phyloP scores from a whole-genome alignment of 495 filamentous ascomycete genomes.

The Amorphotheca resinae region DNA sequence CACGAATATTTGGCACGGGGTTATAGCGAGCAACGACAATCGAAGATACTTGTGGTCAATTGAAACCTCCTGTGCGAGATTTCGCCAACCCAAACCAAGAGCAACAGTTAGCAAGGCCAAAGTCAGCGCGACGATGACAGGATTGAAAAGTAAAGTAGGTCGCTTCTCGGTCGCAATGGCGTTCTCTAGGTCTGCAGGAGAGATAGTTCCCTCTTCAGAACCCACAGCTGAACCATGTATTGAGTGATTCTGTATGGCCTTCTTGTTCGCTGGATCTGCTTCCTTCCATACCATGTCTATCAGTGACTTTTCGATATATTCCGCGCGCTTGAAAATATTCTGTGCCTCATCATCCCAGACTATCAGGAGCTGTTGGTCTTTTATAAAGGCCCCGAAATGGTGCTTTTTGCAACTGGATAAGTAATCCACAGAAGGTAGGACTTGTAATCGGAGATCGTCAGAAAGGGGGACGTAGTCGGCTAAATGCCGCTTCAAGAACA shows the following conservation, averaged over 20 bases:
- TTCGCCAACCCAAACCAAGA: slow-evolving; percentile 42
- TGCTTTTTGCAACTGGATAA: slow-evolving; percentile 47
- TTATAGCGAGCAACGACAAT: slow-evolving; percentile 11
- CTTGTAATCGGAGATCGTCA: slow-evolving; percentile 45
- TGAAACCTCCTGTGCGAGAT: slow-evolving; percentile 38
- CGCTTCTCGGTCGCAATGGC: slow-evolving; percentile 27
- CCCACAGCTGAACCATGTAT: slow-evolving; percentile 23
- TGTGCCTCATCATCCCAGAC: slow-evolving; percentile 58
- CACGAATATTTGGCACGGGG: slow-evolving; percentile 29
- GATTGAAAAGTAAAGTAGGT: slow-evolving; percentile 35
- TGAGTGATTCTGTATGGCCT: slow-evolving; percentile 21
- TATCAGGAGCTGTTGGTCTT: slow-evolving; percentile 39
- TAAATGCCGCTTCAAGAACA: slow-evolving; percentile 34
- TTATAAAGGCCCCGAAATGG: slow-evolving; percentile 57
- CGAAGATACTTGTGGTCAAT: slow-evolving; percentile 28
- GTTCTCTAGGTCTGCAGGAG: slow-evolving; percentile 28
- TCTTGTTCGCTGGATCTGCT: slow-evolving; percentile 30
- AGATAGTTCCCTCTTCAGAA: too few relatives aligned
- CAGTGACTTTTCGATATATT: slow-evolving; percentile 36
- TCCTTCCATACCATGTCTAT: slow-evolving; percentile 43
- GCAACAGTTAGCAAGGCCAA: slow-evolving; percentile 37
- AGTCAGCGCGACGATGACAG: slow-evolving; percentile 37
- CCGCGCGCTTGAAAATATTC: slow-evolving; percentile 36
- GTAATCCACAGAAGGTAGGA: slow-evolving; percentile 40
- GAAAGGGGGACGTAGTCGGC: slow-evolving; percentile 40